These are phyloP conservation scores for Dactylellina sp. DNA, from an alignment of 2,329 filamentous ascomycete species.

Conservation along the genomic window DNA sequence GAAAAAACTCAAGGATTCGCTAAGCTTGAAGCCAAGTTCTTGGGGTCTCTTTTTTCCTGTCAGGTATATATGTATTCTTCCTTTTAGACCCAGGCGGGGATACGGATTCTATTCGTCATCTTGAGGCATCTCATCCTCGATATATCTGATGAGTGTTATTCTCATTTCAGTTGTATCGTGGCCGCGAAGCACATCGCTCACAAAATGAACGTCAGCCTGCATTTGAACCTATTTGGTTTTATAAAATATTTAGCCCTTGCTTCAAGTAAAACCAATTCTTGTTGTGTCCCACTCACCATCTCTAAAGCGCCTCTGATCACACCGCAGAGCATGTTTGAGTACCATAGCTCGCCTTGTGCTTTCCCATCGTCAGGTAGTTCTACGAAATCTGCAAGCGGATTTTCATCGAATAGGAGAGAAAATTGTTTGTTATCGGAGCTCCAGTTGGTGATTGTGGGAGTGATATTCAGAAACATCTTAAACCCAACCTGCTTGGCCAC, in stretches of 20 bases:
- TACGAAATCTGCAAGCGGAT: slow-evolving; percentile 95
- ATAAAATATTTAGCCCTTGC: slow-evolving; percentile 2
- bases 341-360: slow-evolving; percentile 97
- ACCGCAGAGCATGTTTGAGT: slow-evolving; percentile 95
- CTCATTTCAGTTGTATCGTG: slow-evolving; percentile 98
- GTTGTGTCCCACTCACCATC: slow-evolving; percentile 75
- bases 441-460: slow-evolving; percentile 93
- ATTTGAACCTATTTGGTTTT: slow-evolving; percentile 75
- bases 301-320: slow-evolving; percentile 90
- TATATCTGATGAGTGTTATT: slow-evolving; percentile 89
- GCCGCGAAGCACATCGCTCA: slow-evolving; percentile 89
- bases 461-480: slow-evolving; percentile 98
- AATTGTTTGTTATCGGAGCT: slow-evolving; percentile 96
- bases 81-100: neutral
- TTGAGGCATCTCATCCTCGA: slow-evolving; percentile 96
- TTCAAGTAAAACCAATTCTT: neutral
- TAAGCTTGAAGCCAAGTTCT: neutral
- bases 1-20: neutral
- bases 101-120: slow-evolving; percentile 81
- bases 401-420: slow-evolving; percentile 95
- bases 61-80: too few species aligned
- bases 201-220: slow-evolving; percentile 97
- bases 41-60: too few species aligned
- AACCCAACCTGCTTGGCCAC: slow-evolving; percentile 80
- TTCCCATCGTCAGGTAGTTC: slow-evolving; percentile 95